Evolutionary conservation across 805 yeast species (phyloP).

Genomic region (Candida silvicultrix): DNA sequence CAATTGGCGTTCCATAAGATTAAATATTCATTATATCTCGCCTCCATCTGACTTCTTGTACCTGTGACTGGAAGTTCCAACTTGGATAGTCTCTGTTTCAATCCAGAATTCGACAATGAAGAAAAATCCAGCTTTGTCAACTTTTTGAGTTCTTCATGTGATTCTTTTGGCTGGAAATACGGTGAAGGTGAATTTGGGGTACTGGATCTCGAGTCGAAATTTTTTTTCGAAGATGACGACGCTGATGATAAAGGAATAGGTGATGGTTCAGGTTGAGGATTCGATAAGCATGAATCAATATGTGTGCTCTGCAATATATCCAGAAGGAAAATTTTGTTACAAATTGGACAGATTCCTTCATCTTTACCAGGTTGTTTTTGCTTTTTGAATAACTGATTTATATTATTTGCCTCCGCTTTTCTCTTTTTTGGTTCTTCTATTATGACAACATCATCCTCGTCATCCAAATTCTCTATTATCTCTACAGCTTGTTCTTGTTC

Average conservation of each 20-base stretch:
- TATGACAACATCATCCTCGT: conserved; percentile 25
- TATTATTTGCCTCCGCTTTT: conserved; percentile 7
- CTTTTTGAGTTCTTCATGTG: conserved; percentile 29
- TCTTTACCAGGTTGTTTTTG: conserved; percentile 13
- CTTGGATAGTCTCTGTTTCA: conserved; percentile 52
- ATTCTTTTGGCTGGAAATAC: conserved; percentile 25
- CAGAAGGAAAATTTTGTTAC: conserved; percentile 45
- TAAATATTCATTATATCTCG: conserved; percentile 71
- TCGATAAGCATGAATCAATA: conserved; percentile 49
- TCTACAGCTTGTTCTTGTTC: conserved; percentile 17
- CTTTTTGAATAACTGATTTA: conserved; percentile 15
- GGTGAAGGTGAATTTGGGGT: conserved; percentile 14
- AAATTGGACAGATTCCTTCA: conserved; percentile 59
- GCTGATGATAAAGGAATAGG: conserved; percentile 23
- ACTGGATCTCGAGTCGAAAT: conserved; percentile 1
- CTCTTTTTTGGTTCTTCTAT: conserved; percentile 21
- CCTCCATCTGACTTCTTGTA: conserved; percentile 52
- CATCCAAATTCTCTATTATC: conserved; percentile 23
- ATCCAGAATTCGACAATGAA: conserved; percentile 48
- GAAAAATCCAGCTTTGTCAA: conserved; percentile 62
- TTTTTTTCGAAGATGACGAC: background rate
- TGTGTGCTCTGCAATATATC: conserved; percentile 48
- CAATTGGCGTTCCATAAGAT: conserved; percentile 76
- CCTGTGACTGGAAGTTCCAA: conserved; percentile 59
- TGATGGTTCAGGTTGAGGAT: conserved; percentile 23